phyloP scores from a whole-genome alignment of 768 basidiomycete species.

The Psilocybe cubensis region DNA sequence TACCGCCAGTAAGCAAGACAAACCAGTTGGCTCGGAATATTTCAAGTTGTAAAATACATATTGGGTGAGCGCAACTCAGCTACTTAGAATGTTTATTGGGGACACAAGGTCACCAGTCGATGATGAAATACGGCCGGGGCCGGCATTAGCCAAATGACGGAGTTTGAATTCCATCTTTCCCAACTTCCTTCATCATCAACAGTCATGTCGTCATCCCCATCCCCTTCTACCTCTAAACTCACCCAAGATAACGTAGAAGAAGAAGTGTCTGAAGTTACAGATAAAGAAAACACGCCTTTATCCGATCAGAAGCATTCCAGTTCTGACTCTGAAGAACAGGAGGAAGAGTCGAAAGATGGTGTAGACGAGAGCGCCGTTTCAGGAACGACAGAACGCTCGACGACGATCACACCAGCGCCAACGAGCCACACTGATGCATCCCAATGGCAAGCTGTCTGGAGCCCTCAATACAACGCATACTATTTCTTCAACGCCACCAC shows the following conservation, averaged over 20 bases:
- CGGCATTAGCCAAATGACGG: too few relatives aligned
- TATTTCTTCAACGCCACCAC: conserved; percentile 83
- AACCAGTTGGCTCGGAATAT: too few relatives aligned
- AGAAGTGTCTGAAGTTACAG: neutral
- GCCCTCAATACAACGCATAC: conserved; percentile 77
- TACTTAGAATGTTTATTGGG: too few relatives aligned
- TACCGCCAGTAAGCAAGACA: too few relatives aligned
- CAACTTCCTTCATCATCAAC: neutral
- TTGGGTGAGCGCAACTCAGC: too few relatives aligned
- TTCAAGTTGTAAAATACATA: too few relatives aligned
- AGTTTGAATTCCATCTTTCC: neutral
- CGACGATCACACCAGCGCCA: neutral
- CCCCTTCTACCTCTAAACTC: neutral
- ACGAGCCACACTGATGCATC: neutral
- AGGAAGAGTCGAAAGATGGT: too few relatives aligned
- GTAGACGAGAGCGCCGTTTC: too few relatives aligned
- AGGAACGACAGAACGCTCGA: neutral
- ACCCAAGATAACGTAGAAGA: neutral
- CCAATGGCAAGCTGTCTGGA: conserved; percentile 83
- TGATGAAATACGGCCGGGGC: too few relatives aligned
- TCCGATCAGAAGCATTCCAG: neutral
- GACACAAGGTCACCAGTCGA: too few relatives aligned
- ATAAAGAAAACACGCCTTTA: neutral
- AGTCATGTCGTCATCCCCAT: neutral
- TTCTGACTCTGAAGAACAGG: neutral